A percentile compares a stretch with the other conserved stretches of the same genome.
phyloP scores from a whole-genome alignment of 2,329 filamentous ascomycete genomes.

The Davidsoniella australis region DNA sequence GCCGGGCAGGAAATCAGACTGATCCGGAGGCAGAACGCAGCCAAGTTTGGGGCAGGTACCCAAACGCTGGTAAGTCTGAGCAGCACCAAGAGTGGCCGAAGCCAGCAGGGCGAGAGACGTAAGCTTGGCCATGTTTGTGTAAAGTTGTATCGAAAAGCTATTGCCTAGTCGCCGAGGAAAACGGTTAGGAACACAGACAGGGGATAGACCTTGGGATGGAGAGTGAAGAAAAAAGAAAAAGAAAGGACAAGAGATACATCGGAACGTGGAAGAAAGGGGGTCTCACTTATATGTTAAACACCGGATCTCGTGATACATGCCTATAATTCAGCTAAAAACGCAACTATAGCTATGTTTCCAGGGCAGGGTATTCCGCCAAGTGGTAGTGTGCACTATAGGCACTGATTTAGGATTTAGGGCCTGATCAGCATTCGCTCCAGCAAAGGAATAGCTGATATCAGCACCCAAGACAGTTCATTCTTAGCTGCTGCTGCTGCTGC shows the following conservation, averaged over 20 bases:
- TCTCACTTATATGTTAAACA: too few species aligned
- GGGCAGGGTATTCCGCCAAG: too few species aligned
- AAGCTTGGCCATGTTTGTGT: conserved; percentile 7
- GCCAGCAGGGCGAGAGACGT: conserved; percentile 11
- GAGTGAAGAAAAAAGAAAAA: background rate
- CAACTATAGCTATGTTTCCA: too few species aligned
- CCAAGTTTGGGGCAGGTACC: conserved; percentile 42
- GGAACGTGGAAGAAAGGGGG: background rate
- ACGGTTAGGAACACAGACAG: background rate
- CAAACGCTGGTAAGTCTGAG: conserved; percentile 42
- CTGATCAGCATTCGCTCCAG: too few species aligned
- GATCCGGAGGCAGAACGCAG: conserved; percentile 43
- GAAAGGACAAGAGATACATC: background rate
- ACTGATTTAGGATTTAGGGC: too few species aligned
- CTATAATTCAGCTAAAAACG: too few species aligned
- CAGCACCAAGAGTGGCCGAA: conserved; percentile 18
- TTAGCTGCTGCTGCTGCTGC: too few species aligned
- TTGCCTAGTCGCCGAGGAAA: background rate
- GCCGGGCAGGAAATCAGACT: conserved; percentile 66
- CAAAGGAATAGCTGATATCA: too few species aligned
- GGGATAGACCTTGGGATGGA: background rate
- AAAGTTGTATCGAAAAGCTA: background rate
- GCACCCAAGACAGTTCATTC: too few species aligned
- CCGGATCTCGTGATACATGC: too few species aligned
- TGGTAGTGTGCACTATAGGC: too few species aligned